These are phyloP conservation scores for Yamadazyma scolyti DNA, from an alignment of 805 yeast genomes.

Conservation along the genomic window DNA sequence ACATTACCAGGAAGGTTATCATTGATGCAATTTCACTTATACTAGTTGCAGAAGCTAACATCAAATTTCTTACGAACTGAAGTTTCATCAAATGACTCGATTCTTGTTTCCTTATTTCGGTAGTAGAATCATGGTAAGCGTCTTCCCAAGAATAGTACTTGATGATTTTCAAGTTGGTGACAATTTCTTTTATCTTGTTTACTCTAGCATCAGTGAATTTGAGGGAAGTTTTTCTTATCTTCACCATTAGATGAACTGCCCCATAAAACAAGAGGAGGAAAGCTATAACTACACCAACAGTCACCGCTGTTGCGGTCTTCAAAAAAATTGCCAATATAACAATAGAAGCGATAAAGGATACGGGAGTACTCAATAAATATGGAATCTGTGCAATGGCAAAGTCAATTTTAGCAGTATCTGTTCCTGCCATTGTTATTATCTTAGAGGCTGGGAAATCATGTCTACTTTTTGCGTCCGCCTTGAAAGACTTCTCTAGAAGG, in stretches of 20 bases:
- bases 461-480: conserved; percentile 52
- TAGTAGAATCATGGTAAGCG: conserved; percentile 60
- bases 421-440: conserved; percentile 71
- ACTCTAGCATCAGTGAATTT: conserved; percentile 73
- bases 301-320: conserved; percentile 70
- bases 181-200: conserved; percentile 67
- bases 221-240: conserved; percentile 52
- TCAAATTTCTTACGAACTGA: conserved; percentile 59
- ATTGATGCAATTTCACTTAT: conserved; percentile 70
- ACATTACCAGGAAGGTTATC: conserved; percentile 41
- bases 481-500: conserved; percentile 63
- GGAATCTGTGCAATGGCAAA: conserved; percentile 64
- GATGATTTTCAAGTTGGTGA: conserved; percentile 72
- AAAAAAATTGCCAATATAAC: conserved; percentile 61
- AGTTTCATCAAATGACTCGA: conserved; percentile 55
- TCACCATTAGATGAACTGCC: conserved; percentile 47
- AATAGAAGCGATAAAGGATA: conserved; percentile 57
- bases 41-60: conserved; percentile 60
- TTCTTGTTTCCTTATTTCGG: conserved; percentile 56
- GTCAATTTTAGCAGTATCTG: conserved; percentile 78
- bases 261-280: conserved; percentile 43
- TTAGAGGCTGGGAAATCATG: conserved; percentile 61
- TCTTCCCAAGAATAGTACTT: conserved; percentile 91
- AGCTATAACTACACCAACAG: conserved; percentile 52
- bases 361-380: conserved; percentile 57